These are phyloP conservation scores for Phoma sp. DNA, from an alignment of 2,329 filamentous ascomycete genomes.

Conservation along the genomic window DNA sequence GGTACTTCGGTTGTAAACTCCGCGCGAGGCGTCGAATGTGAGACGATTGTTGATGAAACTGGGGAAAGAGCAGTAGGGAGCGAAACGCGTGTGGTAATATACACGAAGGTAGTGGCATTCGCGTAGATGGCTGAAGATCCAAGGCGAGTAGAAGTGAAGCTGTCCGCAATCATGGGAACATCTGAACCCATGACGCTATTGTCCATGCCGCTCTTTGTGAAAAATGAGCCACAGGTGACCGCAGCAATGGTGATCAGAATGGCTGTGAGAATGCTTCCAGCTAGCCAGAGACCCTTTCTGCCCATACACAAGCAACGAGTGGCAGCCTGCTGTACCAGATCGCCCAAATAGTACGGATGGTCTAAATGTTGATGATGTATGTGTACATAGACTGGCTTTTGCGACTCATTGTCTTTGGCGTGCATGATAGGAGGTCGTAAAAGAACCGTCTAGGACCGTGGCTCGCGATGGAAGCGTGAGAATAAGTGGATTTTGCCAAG, in stretches of 20 bases:
- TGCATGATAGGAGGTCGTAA: neutral
- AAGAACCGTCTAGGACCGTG: neutral
- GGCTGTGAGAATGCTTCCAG: neutral
- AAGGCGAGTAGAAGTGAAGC: neutral
- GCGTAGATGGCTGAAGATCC: neutral
- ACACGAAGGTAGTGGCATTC: neutral
- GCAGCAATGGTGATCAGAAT: neutral
- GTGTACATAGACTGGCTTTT: neutral
- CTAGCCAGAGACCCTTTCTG: neutral
- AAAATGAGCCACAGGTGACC: neutral
- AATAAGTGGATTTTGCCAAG: neutral
- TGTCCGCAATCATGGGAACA: no score
- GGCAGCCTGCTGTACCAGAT: neutral
- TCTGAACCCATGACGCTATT: neutral
- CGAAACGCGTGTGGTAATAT: neutral
- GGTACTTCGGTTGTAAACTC: neutral
- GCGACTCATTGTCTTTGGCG: neutral
- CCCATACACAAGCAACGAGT: neutral
- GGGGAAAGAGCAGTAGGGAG: neutral
- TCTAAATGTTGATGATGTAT: conserved; percentile 1
- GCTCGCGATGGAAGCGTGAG: neutral
- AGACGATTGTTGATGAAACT: neutral
- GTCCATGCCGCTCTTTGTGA: neutral
- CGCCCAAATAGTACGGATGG: neutral
- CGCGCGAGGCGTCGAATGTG: neutral